Percentiles rank a stretch among this genome's conserved stretches.
Conservation (phyloP, 306 rosid genomes). For the Nissolia schottii region DNA sequence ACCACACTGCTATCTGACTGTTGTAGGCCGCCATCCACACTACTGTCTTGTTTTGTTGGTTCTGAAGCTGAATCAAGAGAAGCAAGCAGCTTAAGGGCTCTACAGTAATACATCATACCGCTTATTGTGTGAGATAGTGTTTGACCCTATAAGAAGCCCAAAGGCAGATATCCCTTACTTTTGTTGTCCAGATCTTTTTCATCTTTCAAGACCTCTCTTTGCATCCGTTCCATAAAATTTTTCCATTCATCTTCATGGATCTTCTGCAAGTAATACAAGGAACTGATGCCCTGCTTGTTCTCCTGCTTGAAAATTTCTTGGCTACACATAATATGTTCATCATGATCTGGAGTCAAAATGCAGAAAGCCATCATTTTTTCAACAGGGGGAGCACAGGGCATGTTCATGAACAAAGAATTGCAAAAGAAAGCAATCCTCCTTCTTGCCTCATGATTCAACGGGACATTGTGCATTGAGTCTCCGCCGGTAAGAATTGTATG, state of each 20-base stretch:
- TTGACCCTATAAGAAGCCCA: constrained; percentile 97
- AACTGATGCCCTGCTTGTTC: constrained; percentile 87
- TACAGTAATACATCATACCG: constrained; percentile 94
- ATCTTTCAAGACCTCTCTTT: constrained; percentile 59
- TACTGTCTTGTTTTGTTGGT: constrained; percentile 24
- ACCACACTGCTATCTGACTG: constrained; percentile 42
- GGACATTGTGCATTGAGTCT: constrained; percentile 82
- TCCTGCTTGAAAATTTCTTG: constrained; percentile 56
- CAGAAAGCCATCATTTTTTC: constrained; percentile 94
- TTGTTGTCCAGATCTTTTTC: constrained; percentile 62
- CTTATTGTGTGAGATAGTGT: constrained; percentile 87
- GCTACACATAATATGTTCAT: constrained; percentile 74
- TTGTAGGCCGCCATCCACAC: constrained; percentile 45
- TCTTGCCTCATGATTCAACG: constrained; percentile 76
- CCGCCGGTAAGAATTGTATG: constrained; percentile 76
- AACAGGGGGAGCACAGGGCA: constrained; percentile 84
- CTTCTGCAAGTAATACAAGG: constrained; percentile 81
- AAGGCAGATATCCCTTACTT: constrained; percentile 62
- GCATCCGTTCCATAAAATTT: constrained; percentile 88
- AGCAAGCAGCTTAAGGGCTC: constrained; percentile 81
- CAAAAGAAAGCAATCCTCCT: constrained; percentile 83
- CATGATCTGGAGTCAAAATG: constrained; percentile 82
- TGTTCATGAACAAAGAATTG: constrained; percentile 95
- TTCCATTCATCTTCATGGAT: constrained; percentile 90
- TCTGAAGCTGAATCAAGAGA: constrained; percentile 63